Evolutionary conservation across 179 eudicot species (phyloP).

Genomic region (Beta macrorhiza): DNA sequence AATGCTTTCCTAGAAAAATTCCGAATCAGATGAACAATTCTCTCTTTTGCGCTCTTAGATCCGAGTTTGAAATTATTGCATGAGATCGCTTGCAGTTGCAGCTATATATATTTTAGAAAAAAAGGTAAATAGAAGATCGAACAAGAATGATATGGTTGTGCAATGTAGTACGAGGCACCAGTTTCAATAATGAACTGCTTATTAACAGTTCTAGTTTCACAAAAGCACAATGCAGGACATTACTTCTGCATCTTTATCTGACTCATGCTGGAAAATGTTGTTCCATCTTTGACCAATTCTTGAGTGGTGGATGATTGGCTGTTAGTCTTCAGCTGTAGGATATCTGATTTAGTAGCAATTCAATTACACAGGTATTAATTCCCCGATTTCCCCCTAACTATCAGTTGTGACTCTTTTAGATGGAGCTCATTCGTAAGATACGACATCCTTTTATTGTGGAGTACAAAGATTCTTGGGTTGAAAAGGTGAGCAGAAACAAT

Average conservation of each 20-base stretch:
- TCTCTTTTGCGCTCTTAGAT: neutral
- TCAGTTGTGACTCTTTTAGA: slow-evolving; percentile 40
- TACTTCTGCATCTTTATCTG: slow-evolving; percentile 1
- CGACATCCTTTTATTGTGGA: slow-evolving; percentile 82
- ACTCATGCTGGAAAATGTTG: neutral
- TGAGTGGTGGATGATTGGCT: slow-evolving; percentile 1
- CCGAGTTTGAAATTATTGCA: neutral
- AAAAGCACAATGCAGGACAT: neutral
- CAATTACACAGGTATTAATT: neutral
- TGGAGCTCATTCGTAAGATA: slow-evolving; percentile 88
- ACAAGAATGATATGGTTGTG: neutral
- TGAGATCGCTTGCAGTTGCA: neutral
- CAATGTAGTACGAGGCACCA: neutral
- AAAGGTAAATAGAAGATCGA: neutral
- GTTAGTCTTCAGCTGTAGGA: neutral
- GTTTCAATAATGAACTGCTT: neutral
- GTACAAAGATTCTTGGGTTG: slow-evolving; percentile 99
- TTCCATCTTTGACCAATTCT: neutral
- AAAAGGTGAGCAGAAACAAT: slow-evolving; percentile 54
- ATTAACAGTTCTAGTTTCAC: neutral
- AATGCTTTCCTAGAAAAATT: neutral
- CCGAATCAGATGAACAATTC: neutral
- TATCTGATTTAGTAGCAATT: neutral
- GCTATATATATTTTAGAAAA: neutral
- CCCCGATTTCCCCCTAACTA: neutral